Evolutionary conservation across 495 filamentous ascomycete genomes (phyloP), one percentile per base, ranked within the genome.

Genomic region (Xylaria telfairii): DNA sequence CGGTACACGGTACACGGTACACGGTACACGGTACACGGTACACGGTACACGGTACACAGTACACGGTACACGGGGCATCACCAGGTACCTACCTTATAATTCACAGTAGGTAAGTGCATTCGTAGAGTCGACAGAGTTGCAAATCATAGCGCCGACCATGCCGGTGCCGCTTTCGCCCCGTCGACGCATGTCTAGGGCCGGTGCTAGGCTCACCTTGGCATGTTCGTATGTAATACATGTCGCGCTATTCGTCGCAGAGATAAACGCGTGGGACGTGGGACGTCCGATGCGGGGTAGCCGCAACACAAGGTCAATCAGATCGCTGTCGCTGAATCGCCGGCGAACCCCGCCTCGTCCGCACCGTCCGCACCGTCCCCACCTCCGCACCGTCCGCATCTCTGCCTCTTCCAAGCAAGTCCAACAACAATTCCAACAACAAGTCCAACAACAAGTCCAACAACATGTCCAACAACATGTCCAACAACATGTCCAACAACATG

Each of bases 281-380:
- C 26, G 41, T 26, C 24, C 1, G 13, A 63, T 42, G 60, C 41
- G 60, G 60, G 60, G 60, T 63, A 63, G 21, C 28, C 32, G 59
- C 21, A 39, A 24, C 26, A 28, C 57, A 61, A 51, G 47, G 9
- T 51, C 47, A 51, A 26, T 26, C 1, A 51, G 21, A 51, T 37
- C 34, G 34, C 34, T 46, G 47, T 51, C 21, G 21, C 47, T 51
- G 47, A 4, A 54, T 54, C 51, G 51, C 51, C 51, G 24, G 13
- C 17, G 51, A 54, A 30, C 24, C 51, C 51, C 51, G 51, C 51
- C 51, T 54, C 51, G 12, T 54, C 51, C 51, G 51, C 51, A 54
- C 8, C 26, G 13, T 30, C 51, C 51, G 51, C 51, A 54, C 4
- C 26, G 13, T 54, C 51, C 51, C 24, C 51, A 54, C 51, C 51